phyloP scores from a whole-genome alignment of 768 basidiomycete species.

The Trametopsis cervina region DNA sequence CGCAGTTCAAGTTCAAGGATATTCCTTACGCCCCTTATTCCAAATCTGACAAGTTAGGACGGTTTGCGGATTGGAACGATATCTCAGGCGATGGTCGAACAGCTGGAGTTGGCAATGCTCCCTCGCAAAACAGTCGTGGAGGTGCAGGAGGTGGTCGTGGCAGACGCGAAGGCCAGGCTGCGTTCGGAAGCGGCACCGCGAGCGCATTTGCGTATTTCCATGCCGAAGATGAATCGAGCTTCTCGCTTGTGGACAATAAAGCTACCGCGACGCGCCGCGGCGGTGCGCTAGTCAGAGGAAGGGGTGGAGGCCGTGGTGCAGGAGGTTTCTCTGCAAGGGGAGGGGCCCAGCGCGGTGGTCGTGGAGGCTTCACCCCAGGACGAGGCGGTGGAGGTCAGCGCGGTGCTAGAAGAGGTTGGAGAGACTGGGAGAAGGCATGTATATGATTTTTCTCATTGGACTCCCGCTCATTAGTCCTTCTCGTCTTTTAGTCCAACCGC shows the following conservation, averaged over 20 bases:
- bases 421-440: slow-evolving; percentile 90
- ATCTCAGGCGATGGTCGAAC: slow-evolving; percentile 58
- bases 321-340: slow-evolving; percentile 33
- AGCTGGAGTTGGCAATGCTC: slow-evolving; percentile 36
- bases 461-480: slow-evolving; percentile 9
- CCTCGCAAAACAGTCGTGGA: slow-evolving; percentile 42
- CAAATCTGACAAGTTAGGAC: slow-evolving; percentile 96
- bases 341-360: slow-evolving; percentile 36
- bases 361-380: slow-evolving; percentile 31
- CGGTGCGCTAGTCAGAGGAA: slow-evolving; percentile 51
- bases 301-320: slow-evolving; percentile 30
- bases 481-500: slow-evolving; percentile 54
- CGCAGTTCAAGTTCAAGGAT: slow-evolving; percentile 95
- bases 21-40: slow-evolving; percentile 98
- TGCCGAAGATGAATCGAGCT: slow-evolving; percentile 95
- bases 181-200: slow-evolving; percentile 84
- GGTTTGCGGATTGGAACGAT: slow-evolving; percentile 98
- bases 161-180: slow-evolving; percentile 71
- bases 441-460: background rate
- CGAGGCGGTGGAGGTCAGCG: slow-evolving; percentile 41
- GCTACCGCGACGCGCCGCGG: slow-evolving; percentile 63
- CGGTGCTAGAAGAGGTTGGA: slow-evolving; percentile 72
- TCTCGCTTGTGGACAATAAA: slow-evolving; percentile 94
- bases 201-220: slow-evolving; percentile 97
- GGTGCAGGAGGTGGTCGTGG: slow-evolving; percentile 43